phyloP scores from a whole-genome alignment of 2,329 filamentous ascomycete species.

The Fusarium camptoceras region DNA sequence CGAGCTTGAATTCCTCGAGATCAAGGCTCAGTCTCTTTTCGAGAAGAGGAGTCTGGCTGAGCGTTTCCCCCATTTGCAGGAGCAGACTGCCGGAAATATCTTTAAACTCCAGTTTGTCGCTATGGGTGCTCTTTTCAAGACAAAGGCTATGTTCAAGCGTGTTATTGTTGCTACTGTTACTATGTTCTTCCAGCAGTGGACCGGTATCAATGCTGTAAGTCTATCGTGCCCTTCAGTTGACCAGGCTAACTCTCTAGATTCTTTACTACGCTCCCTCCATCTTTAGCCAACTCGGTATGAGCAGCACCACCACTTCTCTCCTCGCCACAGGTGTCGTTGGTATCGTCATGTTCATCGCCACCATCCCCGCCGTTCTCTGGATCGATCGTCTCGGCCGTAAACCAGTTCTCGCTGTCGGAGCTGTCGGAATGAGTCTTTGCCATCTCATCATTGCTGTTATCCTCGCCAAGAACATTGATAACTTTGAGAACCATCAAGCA shows the following conservation, averaged over 20 bases:
- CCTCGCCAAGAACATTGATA: slow-evolving; percentile 70
- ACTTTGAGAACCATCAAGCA: slow-evolving; percentile 65
- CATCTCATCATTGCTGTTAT: slow-evolving; percentile 80
- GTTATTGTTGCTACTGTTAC: slow-evolving; percentile 72
- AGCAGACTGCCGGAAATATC: slow-evolving; percentile 56
- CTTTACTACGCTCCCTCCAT: slow-evolving; percentile 79
- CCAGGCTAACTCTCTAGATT: slow-evolving; percentile 16
- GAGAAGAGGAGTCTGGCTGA: slow-evolving; percentile 64
- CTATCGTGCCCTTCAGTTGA: accelerated
- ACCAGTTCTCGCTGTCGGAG: slow-evolving; percentile 71
- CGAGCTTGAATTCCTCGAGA: slow-evolving; percentile 83
- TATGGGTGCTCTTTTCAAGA: slow-evolving; percentile 72
- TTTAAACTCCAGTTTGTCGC: slow-evolving; percentile 77
- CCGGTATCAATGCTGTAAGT: slow-evolving; percentile 65
- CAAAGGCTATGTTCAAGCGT: slow-evolving; percentile 73
- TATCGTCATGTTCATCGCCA: slow-evolving; percentile 76
- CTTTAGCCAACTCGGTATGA: slow-evolving; percentile 74
- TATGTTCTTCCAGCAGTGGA: slow-evolving; percentile 68
- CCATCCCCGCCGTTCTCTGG: slow-evolving; percentile 74
- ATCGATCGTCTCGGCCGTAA: slow-evolving; percentile 74
- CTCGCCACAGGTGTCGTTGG: slow-evolving; percentile 79
- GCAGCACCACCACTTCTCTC: slow-evolving; percentile 62
- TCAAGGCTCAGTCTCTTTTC: slow-evolving; percentile 81
- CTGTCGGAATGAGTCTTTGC: slow-evolving; percentile 75
- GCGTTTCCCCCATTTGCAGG: slow-evolving; percentile 14